A percentile compares a stretch with the other conserved stretches of the same genome.
phyloP scores from a whole-genome alignment of 2,329 filamentous ascomycete genomes.

The Sporothrix pallida region DNA sequence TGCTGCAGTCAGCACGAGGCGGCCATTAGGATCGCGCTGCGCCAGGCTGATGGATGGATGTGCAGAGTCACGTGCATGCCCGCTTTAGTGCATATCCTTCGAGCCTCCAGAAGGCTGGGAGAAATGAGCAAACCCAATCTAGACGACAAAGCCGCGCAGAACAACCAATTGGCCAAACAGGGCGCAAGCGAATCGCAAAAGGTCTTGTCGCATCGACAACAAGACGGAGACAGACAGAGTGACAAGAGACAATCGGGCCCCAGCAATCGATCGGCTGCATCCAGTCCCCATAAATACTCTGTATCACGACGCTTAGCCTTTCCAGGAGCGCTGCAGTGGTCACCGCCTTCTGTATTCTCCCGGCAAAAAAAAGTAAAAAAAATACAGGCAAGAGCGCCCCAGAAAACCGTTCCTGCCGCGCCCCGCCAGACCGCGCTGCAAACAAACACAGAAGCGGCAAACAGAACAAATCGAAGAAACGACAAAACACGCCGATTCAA shows the following conservation, averaged over 20 bases:
- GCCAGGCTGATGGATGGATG: background rate
- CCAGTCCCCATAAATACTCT: background rate
- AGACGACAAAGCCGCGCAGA: background rate
- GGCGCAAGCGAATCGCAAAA: background rate
- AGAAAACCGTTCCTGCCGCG: conserved; percentile 9
- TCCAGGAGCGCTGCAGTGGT: conserved; percentile 26
- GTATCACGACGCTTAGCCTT: conserved; percentile 29
- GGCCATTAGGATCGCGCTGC: background rate
- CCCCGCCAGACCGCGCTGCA: conserved; percentile 26
- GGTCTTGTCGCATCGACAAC: conserved; percentile 15
- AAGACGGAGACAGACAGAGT: background rate
- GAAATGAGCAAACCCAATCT: background rate
- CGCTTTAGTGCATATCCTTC: conserved; percentile 10
- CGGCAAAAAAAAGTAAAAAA: conserved; percentile 32
- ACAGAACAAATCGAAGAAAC: background rate
- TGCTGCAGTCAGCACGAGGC: background rate
- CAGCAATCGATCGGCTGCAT: conserved; percentile 15
- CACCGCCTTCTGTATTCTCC: conserved; percentile 29
- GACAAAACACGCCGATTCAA: background rate
- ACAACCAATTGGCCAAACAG: conserved; percentile 16
- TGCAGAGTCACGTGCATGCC: conserved; percentile 7
- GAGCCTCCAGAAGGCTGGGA: background rate
- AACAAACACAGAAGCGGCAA: conserved; percentile 16
- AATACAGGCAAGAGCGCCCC: conserved; percentile 1
- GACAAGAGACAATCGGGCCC: background rate